Evolutionary conservation across 202 grass and related monocot species (phyloP), one percentile per base, ranked within the genome.

Genomic region (Digitaria exilis): DNA sequence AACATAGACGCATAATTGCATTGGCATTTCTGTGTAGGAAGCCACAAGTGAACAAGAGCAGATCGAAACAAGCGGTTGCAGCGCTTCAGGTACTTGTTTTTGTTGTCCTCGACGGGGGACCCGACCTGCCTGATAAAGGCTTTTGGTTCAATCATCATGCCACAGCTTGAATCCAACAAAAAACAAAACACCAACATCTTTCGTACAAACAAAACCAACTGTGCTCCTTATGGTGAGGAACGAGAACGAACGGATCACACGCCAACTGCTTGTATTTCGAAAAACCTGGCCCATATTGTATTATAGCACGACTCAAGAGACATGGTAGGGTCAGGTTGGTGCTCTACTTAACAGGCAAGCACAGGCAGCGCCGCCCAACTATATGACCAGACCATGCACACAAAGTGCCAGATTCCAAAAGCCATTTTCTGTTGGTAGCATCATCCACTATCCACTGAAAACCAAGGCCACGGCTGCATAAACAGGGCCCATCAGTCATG

Each of bases 381-480:
- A 56, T 54, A 54, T 39, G 37, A 39, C 37, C 1, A 21, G 16
- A 4, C 49, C 44, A 65, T 28, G 11, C 21, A 13, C 45, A 82
- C 63, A 77, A 88, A 78, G 46, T 13, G 46, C 31, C 22, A 44
- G 48, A 16, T 75, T 84, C 51, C 69, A 55, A 89, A 89, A 80
- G 82, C 76, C 54, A 44, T 89, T 75, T 80, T 80, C 70, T 89
- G 87, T 76, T 85, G 76, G 76, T 62, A 64, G 69, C 59, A 85
- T 69, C 59, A 69, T 88, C 76, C 61, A 75, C 19, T 34, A 22
- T 37, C 74, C 80, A 73, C 84, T 82, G 78, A 68, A 70, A 30
- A 49, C 39, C 7, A 69, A 76, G 39, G 62, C 32, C 45, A 55
- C 25, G 48, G 46, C 22, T 72, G 24, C 57, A 26, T 31, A 8